Evolutionary conservation across 2,329 filamentous ascomycete species (phyloP), one percentile per base, ranked within the genome.

Genomic region (Ilyonectria mors-panacis): DNA sequence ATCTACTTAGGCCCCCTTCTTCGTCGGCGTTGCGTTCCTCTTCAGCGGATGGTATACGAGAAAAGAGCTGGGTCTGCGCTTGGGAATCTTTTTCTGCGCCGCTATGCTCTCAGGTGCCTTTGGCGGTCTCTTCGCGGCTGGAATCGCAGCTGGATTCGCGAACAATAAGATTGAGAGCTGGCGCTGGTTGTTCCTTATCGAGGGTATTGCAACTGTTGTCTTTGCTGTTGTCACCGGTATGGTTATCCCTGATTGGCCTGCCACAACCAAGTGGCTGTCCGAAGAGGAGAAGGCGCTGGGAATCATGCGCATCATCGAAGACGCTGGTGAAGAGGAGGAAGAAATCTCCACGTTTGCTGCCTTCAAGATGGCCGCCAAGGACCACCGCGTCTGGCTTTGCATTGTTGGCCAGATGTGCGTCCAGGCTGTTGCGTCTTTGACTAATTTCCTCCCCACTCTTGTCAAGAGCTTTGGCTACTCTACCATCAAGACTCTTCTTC

Each of bases 121-220:
- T 66, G 82, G 79, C 0, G 84, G 84, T 1, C 78, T 85, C 5
- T 74, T 85, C 1, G 83, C 83, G 0, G 81, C 77, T 60, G 82
- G 74, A 0, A 85, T 85, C 55, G 77, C 78, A n/a, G 79, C 77
- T 62, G 69, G 63, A 2, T 69, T 71, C 30, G 55, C 48, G 19
- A 28, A 69, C 39, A 67, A 68, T 28, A 58, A 39, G 4, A 68
- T 72, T 1, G 62, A 68, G 17, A 59, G 54, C 33, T 70, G 68
- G 68, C 59, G 68, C 15, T 70, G 68, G 68, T 47, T 70, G 12
- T 70, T 70, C 33, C 54, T 70, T 12, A 61, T 70, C 12, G 66
- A 69, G 23, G 68, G 68, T 3, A 45, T 57, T 1, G 57, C 60
- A 9, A 69, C 65, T 6, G 61, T 69, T 3, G 51, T 64, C 2